Evolutionary conservation across 2,329 filamentous ascomycete species (phyloP), one percentile per base, ranked within the genome.

Genomic region (Monosporascus ibericus): DNA sequence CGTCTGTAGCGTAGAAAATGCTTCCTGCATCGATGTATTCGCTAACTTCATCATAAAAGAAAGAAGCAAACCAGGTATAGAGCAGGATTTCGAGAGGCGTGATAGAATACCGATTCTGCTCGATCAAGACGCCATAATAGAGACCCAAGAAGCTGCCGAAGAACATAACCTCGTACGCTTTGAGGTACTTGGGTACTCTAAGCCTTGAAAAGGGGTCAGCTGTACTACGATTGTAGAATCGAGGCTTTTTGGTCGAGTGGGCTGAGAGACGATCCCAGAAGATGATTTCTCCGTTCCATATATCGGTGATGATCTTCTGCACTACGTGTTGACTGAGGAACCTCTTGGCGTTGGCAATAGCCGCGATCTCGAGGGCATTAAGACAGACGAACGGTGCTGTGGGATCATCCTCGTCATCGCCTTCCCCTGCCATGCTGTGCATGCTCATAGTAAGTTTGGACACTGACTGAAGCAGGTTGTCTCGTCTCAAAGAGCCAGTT

Each of bases 11-110:
- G 64, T 95, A 95, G 63, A 95, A 95, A 38, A 92, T 81, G 34
- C 89, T 86, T 0, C 92, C 92, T 1, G 92, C 90, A 72, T 96
- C 90, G 49, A 84, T 79, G 73, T 90, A 90, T 62, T 95, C 90
- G 61, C 87, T 88, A 52, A 94, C 75, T 69, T 92, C 91, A 60
- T 96, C 91, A 64, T 94, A 95, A 39, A 88, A 84, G 72, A 95
- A 96, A 7, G 90, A 87, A 5, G 85, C 84, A 60, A 96, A 86
- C 88, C 90, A 96, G 48, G 95, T 70, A 65, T 92, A 94, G 42
- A 96, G 79, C 17, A 89, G 65, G 2, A 86, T 71, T 67, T 96
- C 91, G 18, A 85, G 74, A 0, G 75, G 65, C 0, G 87, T 90
- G 50, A 96, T 82, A 27, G 76, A 74, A 18, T 77, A 75, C 8